Evolutionary conservation across 169 alveolate species (phyloP).

Genomic region (Cryptosporidium sp.): DNA sequence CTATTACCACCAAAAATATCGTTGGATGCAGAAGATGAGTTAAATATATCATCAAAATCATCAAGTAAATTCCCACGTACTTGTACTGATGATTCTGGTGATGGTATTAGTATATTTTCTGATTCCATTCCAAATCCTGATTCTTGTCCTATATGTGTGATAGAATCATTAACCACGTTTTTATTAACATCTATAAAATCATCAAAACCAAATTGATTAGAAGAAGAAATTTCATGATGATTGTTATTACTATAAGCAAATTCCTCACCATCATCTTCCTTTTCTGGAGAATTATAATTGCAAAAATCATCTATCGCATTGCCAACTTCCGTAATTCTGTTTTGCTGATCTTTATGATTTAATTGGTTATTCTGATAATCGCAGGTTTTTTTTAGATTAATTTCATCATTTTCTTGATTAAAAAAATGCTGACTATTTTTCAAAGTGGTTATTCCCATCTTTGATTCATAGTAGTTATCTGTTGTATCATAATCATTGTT

Average conservation of each 20-base stretch:
- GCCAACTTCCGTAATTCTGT: not conserved
- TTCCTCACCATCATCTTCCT: not conserved
- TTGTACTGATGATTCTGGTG: not conserved
- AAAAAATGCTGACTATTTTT: not conserved
- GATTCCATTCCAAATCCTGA: not conserved
- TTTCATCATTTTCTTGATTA: not conserved
- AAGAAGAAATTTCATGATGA: not conserved
- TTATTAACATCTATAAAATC: not conserved
- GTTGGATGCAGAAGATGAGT: constrained; percentile 1
- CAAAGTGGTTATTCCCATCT: not conserved
- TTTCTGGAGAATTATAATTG: not conserved
- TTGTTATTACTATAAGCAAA: not conserved
- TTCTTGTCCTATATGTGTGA: not conserved
- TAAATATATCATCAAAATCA: constrained; percentile 61
- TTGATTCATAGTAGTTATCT: not conserved
- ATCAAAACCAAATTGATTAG: not conserved
- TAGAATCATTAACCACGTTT: not conserved
- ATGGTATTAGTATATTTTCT: not conserved
- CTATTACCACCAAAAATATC: not conserved
- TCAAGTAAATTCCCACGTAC: not conserved
- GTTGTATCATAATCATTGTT: not conserved
- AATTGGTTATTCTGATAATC: not conserved
- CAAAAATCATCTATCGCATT: not conserved
- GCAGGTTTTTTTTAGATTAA: not conserved
- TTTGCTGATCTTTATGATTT: not conserved